Evolutionary conservation across 2,329 filamentous ascomycete genomes (phyloP).

Genomic region (Penicillium rolfsii): DNA sequence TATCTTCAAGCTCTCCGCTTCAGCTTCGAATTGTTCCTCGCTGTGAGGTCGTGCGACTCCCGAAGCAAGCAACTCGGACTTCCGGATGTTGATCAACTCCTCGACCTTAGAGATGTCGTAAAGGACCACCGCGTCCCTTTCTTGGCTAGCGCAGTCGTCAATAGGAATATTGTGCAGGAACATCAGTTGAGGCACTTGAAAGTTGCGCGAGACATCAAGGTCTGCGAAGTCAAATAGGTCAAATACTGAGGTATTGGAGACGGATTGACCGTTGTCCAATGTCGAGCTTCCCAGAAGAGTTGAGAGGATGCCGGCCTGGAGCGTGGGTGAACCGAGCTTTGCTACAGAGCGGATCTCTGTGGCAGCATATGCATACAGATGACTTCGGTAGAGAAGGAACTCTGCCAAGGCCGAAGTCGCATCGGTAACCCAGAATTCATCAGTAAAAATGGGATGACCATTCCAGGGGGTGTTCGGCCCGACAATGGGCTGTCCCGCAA

Average conservation of each 20-base stretch:
- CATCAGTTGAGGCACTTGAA: conserved; percentile 57
- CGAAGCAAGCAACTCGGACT: conserved; percentile 39
- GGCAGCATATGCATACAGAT: conserved; percentile 81
- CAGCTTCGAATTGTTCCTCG: conserved; percentile 45
- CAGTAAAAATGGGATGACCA: conserved; percentile 60
- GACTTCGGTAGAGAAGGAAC: conserved; percentile 75
- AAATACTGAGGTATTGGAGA: conserved; percentile 76
- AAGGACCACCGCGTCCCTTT: conserved; percentile 53
- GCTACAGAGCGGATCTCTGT: conserved; percentile 80
- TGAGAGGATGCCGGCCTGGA: conserved; percentile 67
- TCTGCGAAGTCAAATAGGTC: conserved; percentile 92
- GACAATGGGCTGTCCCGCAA: conserved; percentile 72
- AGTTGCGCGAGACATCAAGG: conserved; percentile 55
- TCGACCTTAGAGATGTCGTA: conserved; percentile 73
- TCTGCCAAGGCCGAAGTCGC: conserved; percentile 72
- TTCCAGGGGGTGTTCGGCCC: conserved; percentile 74
- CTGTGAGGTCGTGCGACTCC: conserved; percentile 52
- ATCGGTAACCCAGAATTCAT: conserved; percentile 69
- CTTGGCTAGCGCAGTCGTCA: conserved; percentile 64
- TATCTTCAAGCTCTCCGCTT: conserved; percentile 43
- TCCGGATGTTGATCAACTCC: conserved; percentile 68
- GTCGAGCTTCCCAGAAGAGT: conserved; percentile 75
- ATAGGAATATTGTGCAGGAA: conserved; percentile 71
- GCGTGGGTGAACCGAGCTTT: conserved; percentile 68
- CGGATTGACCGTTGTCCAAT: conserved; percentile 65